Evolutionary conservation across 371 early-diverging fungal genomes (phyloP), one percentile per base, ranked within the genome.

Genomic region (Saksenaea oblongispora): DNA sequence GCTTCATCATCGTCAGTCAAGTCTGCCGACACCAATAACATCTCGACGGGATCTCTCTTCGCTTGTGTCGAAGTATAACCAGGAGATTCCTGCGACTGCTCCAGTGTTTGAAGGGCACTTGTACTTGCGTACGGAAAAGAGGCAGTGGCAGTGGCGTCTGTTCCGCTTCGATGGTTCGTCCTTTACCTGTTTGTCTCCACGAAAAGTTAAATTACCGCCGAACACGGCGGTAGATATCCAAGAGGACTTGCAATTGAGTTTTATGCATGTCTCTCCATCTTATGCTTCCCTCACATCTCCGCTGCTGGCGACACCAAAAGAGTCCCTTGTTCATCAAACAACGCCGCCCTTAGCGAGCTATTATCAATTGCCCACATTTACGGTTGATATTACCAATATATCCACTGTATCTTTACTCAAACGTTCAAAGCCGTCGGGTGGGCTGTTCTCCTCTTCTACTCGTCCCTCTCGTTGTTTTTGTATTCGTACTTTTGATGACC

Each of bases 151-250:
- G 27, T 70, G 71, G 68, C 59, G 68, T 26, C 26, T 67, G 28
- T 74, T 74, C 58, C 66, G 71, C 9, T 74, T 74, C 51, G 71
- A 74, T 60, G 74, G 74, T 14, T 57, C 67, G 1, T 55, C 68
- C 0, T 65, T 74, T 22, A 65, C 65, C 14, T 74, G 74, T 36
- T 59, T 70, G 58, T 67, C 68, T 15, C 31, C 71, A 24, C 67
- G 65, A 22, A 70, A 70, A 27, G 61, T 58, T 44, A 74, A 74
- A 47, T 22, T 66, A 15, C 73, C 70, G 37, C 70, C 64, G 27
- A 66, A 56, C 22, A 64, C 59, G 31, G 37, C 35, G 22, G 41
- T 59, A 11, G 59, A 59, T 37, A 36, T 24, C 17, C 42, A 55
- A n/a, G 56, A 55, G 2, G 27, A 55, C 17, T 27, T 42, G 37